Evolutionary conservation across 371 early-diverging fungal genomes (phyloP).

Genomic region (Apophysomyces ossiformis): DNA sequence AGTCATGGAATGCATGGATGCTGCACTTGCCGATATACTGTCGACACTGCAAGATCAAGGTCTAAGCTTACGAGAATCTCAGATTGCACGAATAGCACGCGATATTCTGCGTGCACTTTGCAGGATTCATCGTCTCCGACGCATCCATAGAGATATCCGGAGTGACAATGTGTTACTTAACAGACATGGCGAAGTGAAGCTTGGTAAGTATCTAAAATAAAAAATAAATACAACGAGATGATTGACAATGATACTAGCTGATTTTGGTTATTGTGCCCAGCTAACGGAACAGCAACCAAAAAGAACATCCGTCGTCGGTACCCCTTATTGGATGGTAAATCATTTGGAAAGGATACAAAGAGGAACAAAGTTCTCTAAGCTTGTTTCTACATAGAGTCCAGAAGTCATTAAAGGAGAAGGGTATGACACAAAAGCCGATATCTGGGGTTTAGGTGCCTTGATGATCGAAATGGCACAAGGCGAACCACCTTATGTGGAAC

Average conservation of each 20-base stretch:
- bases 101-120: conserved; percentile 84
- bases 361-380: background rate
- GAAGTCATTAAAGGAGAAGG: conserved; percentile 78
- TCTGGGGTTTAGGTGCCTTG: conserved; percentile 82
- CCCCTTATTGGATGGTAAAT: conserved; percentile 85
- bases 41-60: background rate
- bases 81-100: conserved; percentile 64
- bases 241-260: conserved; percentile 44
- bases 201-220: conserved; percentile 33
- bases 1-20: conserved; percentile 77
- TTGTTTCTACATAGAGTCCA: conserved; percentile 57
- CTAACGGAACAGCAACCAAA: conserved; percentile 55
- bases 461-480: conserved; percentile 79
- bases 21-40: conserved; percentile 65
- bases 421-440: conserved; percentile 79
- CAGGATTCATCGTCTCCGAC: conserved; percentile 84
- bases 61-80: conserved; percentile 42
- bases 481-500: conserved; percentile 66
- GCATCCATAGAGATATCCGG: conserved; percentile 93
- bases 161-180: conserved; percentile 76
- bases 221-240: background rate
- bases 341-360: background rate
- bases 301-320: conserved; percentile 69
- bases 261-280: conserved; percentile 68
- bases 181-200: conserved; percentile 66